Evolutionary conservation across 73 alveolate species (phyloP), one percentile per base, ranked within the genome.

Genomic region (Paramecium tetraurelia): DNA sequence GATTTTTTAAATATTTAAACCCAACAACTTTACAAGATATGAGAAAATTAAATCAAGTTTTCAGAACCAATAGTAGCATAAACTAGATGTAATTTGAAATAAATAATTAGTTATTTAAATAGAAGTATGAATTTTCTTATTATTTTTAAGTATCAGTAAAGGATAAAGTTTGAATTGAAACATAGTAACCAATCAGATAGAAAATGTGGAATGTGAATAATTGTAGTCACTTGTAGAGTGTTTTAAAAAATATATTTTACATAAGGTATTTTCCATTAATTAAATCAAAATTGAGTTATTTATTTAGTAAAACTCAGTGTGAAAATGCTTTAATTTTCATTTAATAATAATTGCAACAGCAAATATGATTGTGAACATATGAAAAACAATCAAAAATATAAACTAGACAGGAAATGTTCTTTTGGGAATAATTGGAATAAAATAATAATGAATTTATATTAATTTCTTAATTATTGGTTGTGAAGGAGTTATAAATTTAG

Each of bases 131-230:
- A 0, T 7, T 40, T 7, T 7, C 1, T 40, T 1, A 40, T 40
- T 40, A 40, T 40, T 40, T 40, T 2, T 7, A 40, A 7, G n/a
- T 40, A 7, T 40, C 3, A 40, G 48, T 40, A 40, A 8, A 7
- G 10, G 48, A 40, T 40, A 40, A 8, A 40, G 48, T 40, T 40
- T 40, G 10, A 1, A 40, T 40, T 5, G 8, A 40, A 0, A 40
- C 7, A 40, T 36, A 36, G 7, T 5, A 27, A 27, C 31, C 9
- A 36, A 36, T 36, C 7, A 5, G 43, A 40, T 7, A 40, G 69
- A 75, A 24, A 75, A 75, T 75, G 12, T 75, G 88, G 69, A 75
- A 75, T 75, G 36, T 35, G 3, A 35, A 75, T 36, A 75, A 75
- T 35, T 16, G 35, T 75, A n/a, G 36, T 75, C 31, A 21, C 69